phyloP scores from a whole-genome alignment of 2,329 filamentous ascomycete species.

The Tolypocladium paradoxum region DNA sequence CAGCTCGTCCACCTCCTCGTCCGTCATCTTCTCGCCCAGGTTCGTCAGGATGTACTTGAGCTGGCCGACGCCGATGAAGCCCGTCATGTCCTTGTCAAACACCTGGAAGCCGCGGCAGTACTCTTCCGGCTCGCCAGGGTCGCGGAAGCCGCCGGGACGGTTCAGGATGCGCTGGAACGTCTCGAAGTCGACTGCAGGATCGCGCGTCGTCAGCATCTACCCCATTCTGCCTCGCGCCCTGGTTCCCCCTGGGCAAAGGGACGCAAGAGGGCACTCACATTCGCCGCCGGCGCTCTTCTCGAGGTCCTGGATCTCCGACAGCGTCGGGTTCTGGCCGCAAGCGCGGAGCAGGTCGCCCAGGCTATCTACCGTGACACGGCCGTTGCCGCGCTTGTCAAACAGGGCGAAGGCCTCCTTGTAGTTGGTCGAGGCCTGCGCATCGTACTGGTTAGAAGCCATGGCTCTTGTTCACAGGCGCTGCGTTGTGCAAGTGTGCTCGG shows the following conservation, averaged over 20 bases:
- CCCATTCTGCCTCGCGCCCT: neutral
- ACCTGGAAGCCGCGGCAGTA: conserved; percentile 99
- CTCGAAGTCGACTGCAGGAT: conserved; percentile 78
- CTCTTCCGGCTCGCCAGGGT: conserved; percentile 93
- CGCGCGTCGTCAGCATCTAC: neutral
- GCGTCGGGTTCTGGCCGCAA: conserved; percentile 94
- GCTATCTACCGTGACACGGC: conserved; percentile 75
- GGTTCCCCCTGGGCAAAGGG: neutral
- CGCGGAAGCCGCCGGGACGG: conserved; percentile 94
- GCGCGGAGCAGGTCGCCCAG: conserved; percentile 91
- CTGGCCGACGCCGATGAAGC: conserved; percentile 95
- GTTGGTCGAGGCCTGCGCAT: conserved; percentile 71
- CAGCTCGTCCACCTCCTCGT: conserved; percentile 97
- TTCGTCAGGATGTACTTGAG: conserved; percentile 97
- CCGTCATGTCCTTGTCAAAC: conserved; percentile 98
- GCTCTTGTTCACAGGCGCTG: neutral
- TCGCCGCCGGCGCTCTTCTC: conserved; percentile 84
- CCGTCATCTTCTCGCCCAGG: conserved; percentile 97
- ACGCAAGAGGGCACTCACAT: conserved; percentile 54
- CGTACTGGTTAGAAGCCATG: conserved; percentile 43
- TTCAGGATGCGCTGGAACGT: conserved; percentile 95
- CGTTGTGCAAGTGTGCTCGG: conserved; percentile 1
- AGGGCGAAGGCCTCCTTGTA: conserved; percentile 99
- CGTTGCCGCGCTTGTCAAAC: conserved; percentile 98
- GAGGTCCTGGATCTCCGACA: conserved; percentile 83